Percentiles rank a stretch among this genome's conserved stretches.
Conservation (phyloP, 2,329 filamentous ascomycete species). For the Penicillium vulpinum region DNA sequence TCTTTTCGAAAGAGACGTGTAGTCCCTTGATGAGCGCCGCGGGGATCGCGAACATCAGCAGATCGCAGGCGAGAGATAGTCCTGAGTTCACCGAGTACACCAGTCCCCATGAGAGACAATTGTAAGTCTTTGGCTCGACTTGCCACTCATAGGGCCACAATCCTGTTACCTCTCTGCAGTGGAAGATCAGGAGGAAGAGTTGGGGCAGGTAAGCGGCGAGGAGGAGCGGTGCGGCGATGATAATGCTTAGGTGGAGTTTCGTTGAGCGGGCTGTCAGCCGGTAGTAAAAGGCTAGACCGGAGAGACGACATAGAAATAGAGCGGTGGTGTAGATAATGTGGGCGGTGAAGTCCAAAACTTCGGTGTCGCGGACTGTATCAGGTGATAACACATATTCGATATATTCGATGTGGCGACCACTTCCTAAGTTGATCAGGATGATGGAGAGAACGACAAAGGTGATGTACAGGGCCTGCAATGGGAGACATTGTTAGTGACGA, state of each 20-base stretch:
- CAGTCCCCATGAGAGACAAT: constrained; percentile 52
- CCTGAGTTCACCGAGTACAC: constrained; percentile 55
- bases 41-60: constrained; percentile 54
- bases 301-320: constrained; percentile 53
- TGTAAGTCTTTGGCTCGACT: constrained; percentile 41
- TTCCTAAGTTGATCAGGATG: constrained; percentile 50
- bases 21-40: constrained; percentile 50
- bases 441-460: constrained; percentile 47
- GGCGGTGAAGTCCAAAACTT: constrained; percentile 52
- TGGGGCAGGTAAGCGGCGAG: constrained; percentile 50
- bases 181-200: constrained; percentile 53
- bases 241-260: constrained; percentile 25
- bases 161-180: constrained; percentile 53
- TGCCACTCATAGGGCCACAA: constrained; percentile 56
- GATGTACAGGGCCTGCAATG: constrained; percentile 37
- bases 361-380: constrained; percentile 43
- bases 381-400: constrained; percentile 49
- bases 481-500: not conserved
- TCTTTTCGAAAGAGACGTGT: constrained; percentile 47
- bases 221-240: constrained; percentile 36
- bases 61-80: constrained; percentile 52
- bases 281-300: constrained; percentile 55
- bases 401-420: constrained; percentile 41
- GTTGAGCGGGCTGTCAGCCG: constrained; percentile 44
- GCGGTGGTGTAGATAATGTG: constrained; percentile 56